phyloP scores from a whole-genome alignment of 495 filamentous ascomycete species.

The Aeminium ludgeri region DNA sequence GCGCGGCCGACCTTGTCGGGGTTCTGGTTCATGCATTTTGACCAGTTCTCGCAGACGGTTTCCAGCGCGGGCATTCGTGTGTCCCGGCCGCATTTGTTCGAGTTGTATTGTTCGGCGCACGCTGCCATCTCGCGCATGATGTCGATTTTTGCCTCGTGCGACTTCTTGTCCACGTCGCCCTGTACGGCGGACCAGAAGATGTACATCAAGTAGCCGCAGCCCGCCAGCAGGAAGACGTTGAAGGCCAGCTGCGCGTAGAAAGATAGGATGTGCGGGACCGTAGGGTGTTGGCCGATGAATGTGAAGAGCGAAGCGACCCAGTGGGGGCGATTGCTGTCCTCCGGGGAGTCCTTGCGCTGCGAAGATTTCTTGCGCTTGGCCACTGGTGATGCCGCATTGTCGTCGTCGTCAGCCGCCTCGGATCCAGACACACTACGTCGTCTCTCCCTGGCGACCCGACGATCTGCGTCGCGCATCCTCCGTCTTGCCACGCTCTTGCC shows the following conservation, averaged over 20 bases:
- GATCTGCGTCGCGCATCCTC: slow-evolving; percentile 29
- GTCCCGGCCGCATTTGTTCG: slow-evolving; percentile 50
- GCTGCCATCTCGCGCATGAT: slow-evolving; percentile 54
- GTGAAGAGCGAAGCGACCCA: slow-evolving; percentile 41
- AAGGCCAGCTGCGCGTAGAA: slow-evolving; percentile 69
- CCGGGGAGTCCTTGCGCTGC: slow-evolving; percentile 3
- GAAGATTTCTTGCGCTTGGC: slow-evolving; percentile 19
- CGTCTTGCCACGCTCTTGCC: slow-evolving; percentile 28
- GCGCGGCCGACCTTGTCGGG: slow-evolving; percentile 47
- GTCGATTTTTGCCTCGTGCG: slow-evolving; percentile 41
- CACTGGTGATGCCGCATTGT: slow-evolving; percentile 11
- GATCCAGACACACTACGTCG: slow-evolving; percentile 30
- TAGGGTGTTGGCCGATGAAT: slow-evolving; percentile 60
- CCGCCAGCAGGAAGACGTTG: slow-evolving; percentile 53
- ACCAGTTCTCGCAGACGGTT: slow-evolving; percentile 58
- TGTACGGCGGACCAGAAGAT: slow-evolving; percentile 53
- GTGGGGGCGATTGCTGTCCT: slow-evolving; percentile 7
- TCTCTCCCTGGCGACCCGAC: slow-evolving; percentile 18
- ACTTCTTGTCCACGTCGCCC: slow-evolving; percentile 55
- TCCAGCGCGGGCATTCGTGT: slow-evolving; percentile 57
- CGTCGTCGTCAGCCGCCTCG: slow-evolving; percentile 17
- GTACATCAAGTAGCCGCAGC: slow-evolving; percentile 54
- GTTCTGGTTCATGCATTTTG: slow-evolving; percentile 67
- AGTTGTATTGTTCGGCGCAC: slow-evolving; percentile 51
- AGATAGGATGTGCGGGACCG: slow-evolving; percentile 71